Conservation (phyloP, 179 eudicot species). For the Vitellaria paradoxa region DNA sequence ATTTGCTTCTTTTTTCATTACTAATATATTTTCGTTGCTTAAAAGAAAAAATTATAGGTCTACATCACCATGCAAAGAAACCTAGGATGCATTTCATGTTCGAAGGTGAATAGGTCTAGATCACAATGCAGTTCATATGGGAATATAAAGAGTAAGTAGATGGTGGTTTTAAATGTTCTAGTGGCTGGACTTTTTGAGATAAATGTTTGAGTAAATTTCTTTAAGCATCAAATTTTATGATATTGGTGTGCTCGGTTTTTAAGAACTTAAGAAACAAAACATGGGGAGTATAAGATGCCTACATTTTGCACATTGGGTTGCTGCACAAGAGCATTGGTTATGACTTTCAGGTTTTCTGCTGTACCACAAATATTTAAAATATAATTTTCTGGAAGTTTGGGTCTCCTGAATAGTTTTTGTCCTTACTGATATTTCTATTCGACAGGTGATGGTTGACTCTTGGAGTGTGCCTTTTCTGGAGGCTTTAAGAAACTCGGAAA, state of each 20-base stretch:
- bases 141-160: too few relatives aligned
- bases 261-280: not conserved
- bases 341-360: not conserved
- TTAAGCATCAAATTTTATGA: too few relatives aligned
- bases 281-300: not conserved
- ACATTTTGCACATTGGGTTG: not conserved
- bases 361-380: not conserved
- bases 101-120: too few relatives aligned
- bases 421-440: slow-evolving; percentile 13
- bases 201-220: too few relatives aligned
- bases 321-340: not conserved
- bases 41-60: too few relatives aligned
- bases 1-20: too few relatives aligned
- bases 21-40: too few relatives aligned
- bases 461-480: slow-evolving; percentile 78
- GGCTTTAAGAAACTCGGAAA: slow-evolving; percentile 42
- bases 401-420: slow-evolving; percentile 6
- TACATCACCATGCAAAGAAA: too few relatives aligned
- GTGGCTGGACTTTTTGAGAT: too few relatives aligned
- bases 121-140: too few relatives aligned
- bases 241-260: not conserved
- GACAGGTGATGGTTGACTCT: slow-evolving; percentile 78
- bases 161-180: too few relatives aligned
- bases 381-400: slow-evolving; percentile 5
- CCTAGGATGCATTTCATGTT: too few relatives aligned